Evolutionary conservation across 1,284 basidiomycete genomes (phyloP).

Genomic region (Gymnopus androsaceus): DNA sequence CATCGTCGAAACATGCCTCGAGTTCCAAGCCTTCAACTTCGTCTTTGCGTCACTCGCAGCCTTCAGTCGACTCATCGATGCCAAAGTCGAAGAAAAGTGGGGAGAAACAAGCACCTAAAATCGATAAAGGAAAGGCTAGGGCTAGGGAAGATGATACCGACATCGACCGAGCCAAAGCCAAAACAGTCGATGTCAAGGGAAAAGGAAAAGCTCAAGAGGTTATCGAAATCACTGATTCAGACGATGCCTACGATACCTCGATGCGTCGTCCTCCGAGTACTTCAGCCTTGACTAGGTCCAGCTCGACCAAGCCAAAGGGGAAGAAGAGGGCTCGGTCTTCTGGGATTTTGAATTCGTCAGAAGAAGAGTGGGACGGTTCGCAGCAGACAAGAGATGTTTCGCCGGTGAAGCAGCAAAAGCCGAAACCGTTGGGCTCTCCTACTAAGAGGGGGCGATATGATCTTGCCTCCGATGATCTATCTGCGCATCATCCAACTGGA

Average conservation of each 20-base stretch:
- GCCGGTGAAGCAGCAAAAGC: background rate
- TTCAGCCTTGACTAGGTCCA: background rate
- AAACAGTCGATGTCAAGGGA: background rate
- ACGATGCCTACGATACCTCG: too few species aligned
- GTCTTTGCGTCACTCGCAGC: background rate
- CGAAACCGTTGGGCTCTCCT: background rate
- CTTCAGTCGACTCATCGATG: background rate
- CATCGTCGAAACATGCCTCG: too few species aligned
- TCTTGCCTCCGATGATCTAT: background rate
- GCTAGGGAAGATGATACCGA: background rate
- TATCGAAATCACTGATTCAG: background rate
- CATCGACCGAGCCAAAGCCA: background rate
- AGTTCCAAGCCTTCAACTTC: background rate
- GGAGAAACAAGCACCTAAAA: background rate
- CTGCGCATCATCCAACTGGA: background rate
- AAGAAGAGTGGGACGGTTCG: background rate
- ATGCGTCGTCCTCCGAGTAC: background rate
- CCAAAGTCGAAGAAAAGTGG: background rate
- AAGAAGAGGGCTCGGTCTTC: constrained; percentile 9
- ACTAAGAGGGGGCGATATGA: constrained; percentile 5
- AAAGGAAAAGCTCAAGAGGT: constrained; percentile 21
- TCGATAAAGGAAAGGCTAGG: background rate
- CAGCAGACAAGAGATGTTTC: background rate
- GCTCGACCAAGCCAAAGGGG: constrained; percentile 1
- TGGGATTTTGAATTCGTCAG: background rate